These are phyloP conservation scores for Podaxis sp. DNA, from an alignment of 768 basidiomycete species.

Conservation along the genomic window DNA sequence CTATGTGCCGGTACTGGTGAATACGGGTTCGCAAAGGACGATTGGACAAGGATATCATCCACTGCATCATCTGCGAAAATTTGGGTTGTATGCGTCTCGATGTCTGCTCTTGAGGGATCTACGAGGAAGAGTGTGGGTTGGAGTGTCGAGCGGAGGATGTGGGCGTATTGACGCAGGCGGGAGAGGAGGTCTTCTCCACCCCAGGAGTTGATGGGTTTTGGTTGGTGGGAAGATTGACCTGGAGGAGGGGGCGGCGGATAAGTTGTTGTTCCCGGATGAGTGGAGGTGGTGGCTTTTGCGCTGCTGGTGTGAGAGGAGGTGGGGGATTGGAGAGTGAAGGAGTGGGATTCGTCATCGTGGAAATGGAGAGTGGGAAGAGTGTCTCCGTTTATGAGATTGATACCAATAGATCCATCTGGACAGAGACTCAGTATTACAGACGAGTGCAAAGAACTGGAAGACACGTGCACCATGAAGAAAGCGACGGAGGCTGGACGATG, in stretches of 20 bases:
- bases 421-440: slow-evolving; percentile 15
- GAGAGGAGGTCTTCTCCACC: slow-evolving; percentile 86
- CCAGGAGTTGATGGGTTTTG: slow-evolving; percentile 60
- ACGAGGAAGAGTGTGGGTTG: slow-evolving; percentile 87
- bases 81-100: slow-evolving; percentile 85
- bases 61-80: slow-evolving; percentile 86
- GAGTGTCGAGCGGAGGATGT: slow-evolving; percentile 81
- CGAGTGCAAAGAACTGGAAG: slow-evolving; percentile 16
- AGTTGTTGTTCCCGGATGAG: slow-evolving; percentile 39
- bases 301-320: slow-evolving; percentile 28
- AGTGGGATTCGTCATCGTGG: slow-evolving; percentile 94
- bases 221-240: slow-evolving; percentile 36
- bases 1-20: slow-evolving; percentile 86
- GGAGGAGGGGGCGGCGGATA: slow-evolving; percentile 65
- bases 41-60: slow-evolving; percentile 81
- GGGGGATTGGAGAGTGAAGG: slow-evolving; percentile 58
- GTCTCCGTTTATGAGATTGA: slow-evolving; percentile 84
- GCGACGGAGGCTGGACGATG: slow-evolving; percentile 78
- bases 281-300: neutral
- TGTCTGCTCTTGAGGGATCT: slow-evolving; percentile 90
- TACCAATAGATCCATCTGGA: slow-evolving; percentile 81
- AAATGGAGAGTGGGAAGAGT: slow-evolving; percentile 91
- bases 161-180: slow-evolving; percentile 73
- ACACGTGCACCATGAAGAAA: slow-evolving; percentile 78
- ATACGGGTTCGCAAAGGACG: slow-evolving; percentile 72